phyloP scores from a whole-genome alignment of 345 rosid species.

The Orychophragmus violaceus region DNA sequence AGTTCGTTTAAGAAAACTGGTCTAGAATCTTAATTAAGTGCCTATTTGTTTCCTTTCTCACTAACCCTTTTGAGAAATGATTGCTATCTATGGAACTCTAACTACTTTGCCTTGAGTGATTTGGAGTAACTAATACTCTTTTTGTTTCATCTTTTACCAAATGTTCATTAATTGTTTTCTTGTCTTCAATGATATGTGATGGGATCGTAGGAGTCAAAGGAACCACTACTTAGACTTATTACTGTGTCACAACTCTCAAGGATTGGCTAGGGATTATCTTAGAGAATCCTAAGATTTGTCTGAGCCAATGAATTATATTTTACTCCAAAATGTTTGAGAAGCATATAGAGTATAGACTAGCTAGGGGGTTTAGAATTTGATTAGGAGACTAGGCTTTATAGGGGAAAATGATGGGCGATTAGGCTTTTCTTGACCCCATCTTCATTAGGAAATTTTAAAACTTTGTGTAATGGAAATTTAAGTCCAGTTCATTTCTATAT shows the following conservation, averaged over 20 bases:
- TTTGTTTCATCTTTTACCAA: not conserved
- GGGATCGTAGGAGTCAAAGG: constrained; percentile 4
- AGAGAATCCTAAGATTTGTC: constrained; percentile 7
- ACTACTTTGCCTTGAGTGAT: constrained; percentile 16
- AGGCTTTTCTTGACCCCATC: constrained; percentile 12
- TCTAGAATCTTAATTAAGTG: constrained; percentile 26
- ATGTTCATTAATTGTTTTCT: not conserved
- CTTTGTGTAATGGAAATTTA: not conserved
- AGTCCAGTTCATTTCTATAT: not conserved
- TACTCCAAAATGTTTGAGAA: not conserved
- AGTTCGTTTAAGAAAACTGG: constrained; percentile 4
- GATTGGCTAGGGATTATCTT: not conserved
- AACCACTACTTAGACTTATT: constrained; percentile 10
- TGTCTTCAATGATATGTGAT: constrained; percentile 1
- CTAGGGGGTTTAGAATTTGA: not conserved
- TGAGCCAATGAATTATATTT: not conserved
- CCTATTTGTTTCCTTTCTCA: not conserved
- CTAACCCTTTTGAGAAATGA: constrained; percentile 21
- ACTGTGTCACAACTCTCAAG: not conserved
- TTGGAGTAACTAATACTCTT: constrained; percentile 26
- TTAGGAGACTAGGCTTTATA: not conserved
- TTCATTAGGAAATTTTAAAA: not conserved
- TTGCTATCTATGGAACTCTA: constrained; percentile 7
- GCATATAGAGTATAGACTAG: not conserved
- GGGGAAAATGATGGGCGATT: constrained; percentile 15